These are phyloP conservation scores for Calonectria henricotiae DNA, from an alignment of 2,329 filamentous ascomycete species.

Conservation along the genomic window DNA sequence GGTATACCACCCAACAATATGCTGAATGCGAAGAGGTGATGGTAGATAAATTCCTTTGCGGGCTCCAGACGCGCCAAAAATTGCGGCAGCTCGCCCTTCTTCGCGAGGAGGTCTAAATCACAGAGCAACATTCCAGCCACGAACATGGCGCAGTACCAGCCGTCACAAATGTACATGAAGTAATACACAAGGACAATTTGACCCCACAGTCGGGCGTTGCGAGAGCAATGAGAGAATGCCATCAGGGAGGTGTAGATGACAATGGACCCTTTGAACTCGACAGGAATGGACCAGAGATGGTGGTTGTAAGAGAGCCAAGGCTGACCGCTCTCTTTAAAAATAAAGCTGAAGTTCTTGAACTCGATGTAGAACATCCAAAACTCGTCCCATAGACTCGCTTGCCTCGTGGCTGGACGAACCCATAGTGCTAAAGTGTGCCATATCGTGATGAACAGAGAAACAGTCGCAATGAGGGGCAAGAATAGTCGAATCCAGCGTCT, in stretches of 20 bases:
- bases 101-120: slow-evolving; percentile 73
- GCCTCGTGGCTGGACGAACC: slow-evolving; percentile 58
- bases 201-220: slow-evolving; percentile 70
- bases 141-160: slow-evolving; percentile 75
- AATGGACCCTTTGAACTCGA: slow-evolving; percentile 77
- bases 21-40: slow-evolving; percentile 67
- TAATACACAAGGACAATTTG: slow-evolving; percentile 72
- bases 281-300: slow-evolving; percentile 76
- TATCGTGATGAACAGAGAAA: slow-evolving; percentile 66
- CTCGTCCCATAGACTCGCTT: slow-evolving; percentile 65
- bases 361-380: slow-evolving; percentile 69
- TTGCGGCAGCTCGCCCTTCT: slow-evolving; percentile 66
- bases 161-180: slow-evolving; percentile 79
- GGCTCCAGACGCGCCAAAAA: slow-evolving; percentile 65
- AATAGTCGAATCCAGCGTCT: slow-evolving; percentile 68
- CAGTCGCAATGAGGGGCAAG: slow-evolving; percentile 69
- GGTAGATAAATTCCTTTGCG: slow-evolving; percentile 68
- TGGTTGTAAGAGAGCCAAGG: slow-evolving; percentile 70
- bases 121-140: slow-evolving; percentile 74
- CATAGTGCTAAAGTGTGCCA: slow-evolving; percentile 70
- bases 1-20: slow-evolving; percentile 76
- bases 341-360: slow-evolving; percentile 79
- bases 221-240: slow-evolving; percentile 71
- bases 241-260: slow-evolving; percentile 73
- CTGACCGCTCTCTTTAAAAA: slow-evolving; percentile 73